phyloP scores from a whole-genome alignment of 2,329 filamentous ascomycete species.

The Phaeosphaeriaceae sp. region DNA sequence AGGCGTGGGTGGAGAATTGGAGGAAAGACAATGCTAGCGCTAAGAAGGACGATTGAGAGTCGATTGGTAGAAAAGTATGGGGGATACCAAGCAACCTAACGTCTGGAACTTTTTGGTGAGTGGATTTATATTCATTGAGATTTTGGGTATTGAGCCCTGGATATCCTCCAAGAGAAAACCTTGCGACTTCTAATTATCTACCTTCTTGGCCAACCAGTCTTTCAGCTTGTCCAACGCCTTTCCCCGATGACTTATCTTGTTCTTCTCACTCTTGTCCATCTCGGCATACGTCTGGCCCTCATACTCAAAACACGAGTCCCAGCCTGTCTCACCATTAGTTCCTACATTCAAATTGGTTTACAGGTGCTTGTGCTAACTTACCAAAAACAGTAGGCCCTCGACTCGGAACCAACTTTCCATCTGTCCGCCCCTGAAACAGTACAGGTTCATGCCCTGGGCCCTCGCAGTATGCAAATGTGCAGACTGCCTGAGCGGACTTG shows the following conservation, averaged over 20 bases:
- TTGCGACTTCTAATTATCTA: conserved; percentile 18
- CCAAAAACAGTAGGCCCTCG: conserved; percentile 84
- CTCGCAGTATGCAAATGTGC: conserved; percentile 90
- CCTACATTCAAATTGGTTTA: neutral
- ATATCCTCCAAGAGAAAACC: neutral
- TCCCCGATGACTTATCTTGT: conserved; percentile 88
- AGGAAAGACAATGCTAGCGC: conserved; percentile 65
- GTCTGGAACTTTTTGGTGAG: neutral
- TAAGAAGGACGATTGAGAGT: conserved; percentile 14
- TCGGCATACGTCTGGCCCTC: conserved; percentile 88
- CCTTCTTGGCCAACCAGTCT: conserved; percentile 70
- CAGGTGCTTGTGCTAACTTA: conserved; percentile 53
- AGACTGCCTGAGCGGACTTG: conserved; percentile 90
- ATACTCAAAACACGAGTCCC: conserved; percentile 97
- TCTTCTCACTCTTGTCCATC: conserved; percentile 89
- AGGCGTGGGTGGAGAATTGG: conserved; percentile 84
- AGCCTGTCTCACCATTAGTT: conserved; percentile 63
- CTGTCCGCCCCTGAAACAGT: conserved; percentile 89
- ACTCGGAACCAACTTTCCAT: conserved; percentile 82
- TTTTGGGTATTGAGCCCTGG: neutral
- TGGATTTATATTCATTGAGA: neutral
- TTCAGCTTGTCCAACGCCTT: conserved; percentile 88
- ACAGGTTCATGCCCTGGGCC: conserved; percentile 84
- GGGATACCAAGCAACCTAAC: too few relatives aligned
- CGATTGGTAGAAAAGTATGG: neutral